Percentiles rank a stretch among this genome's conserved stretches.
Evolutionary conservation across 2,329 filamentous ascomycete genomes (phyloP).

Genomic region (Chalaropsis ovoidea): DNA sequence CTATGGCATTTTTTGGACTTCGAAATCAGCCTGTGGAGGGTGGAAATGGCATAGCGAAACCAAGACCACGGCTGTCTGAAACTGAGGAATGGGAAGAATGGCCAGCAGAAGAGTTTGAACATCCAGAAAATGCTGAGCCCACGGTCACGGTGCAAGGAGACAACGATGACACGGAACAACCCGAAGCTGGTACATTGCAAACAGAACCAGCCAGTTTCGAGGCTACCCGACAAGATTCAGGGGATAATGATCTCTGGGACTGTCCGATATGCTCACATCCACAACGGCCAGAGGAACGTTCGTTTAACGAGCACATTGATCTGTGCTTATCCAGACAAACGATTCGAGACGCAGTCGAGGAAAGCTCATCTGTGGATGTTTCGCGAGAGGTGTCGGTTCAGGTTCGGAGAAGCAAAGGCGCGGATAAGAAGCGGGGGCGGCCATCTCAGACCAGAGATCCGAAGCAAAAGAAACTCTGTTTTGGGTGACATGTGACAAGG

Average conservation of each 20-base stretch:
- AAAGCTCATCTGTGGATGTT: constrained; percentile 31
- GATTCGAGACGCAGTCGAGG: constrained; percentile 71
- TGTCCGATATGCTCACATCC: constrained; percentile 80
- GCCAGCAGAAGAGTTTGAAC: constrained; percentile 45
- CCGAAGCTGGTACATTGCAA: not conserved
- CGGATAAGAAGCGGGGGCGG: constrained; percentile 27
- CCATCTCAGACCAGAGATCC: constrained; percentile 33
- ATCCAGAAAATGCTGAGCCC: not conserved
- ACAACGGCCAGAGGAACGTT: constrained; percentile 61
- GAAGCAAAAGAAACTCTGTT: constrained; percentile 45
- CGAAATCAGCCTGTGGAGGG: constrained; percentile 31
- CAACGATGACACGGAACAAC: not conserved
- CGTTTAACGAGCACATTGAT: constrained; percentile 88
- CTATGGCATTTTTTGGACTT: constrained; percentile 69
- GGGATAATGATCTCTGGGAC: constrained; percentile 55
- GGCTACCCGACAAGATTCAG: constrained; percentile 2
- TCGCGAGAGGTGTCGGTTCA: constrained; percentile 26
- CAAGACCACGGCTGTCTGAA: not conserved
- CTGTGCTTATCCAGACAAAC: constrained; percentile 76
- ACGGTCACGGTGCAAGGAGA: not conserved
- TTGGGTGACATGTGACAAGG: constrained; percentile 33
- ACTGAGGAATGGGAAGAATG: constrained; percentile 55
- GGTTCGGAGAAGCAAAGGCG: not conserved
- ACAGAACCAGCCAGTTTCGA: not conserved
- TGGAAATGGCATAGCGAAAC: not conserved